phyloP scores from a whole-genome alignment of 106 monocot species.

The Posidonia australis region DNA sequence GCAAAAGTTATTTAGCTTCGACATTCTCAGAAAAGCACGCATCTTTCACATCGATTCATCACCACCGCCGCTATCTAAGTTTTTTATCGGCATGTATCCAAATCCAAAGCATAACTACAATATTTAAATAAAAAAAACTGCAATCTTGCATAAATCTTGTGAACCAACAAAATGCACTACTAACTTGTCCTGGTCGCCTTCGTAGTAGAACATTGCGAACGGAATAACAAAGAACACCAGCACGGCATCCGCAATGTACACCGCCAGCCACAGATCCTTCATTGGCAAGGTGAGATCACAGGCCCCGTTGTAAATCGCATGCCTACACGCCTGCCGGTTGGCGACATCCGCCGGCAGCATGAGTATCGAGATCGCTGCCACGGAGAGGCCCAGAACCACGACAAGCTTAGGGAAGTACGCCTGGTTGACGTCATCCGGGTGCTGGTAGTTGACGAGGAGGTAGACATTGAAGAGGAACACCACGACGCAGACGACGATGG shows the following conservation, averaged over 20 bases:
- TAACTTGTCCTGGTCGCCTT: slow-evolving; percentile 96
- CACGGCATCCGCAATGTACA: slow-evolving; percentile 70
- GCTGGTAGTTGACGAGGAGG: slow-evolving; percentile 87
- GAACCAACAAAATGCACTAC: neutral
- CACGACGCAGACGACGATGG: slow-evolving; percentile 58
- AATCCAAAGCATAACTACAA: neutral
- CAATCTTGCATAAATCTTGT: neutral
- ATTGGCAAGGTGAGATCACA: slow-evolving; percentile 80
- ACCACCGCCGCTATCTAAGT: no score
- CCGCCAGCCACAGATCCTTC: slow-evolving; percentile 85
- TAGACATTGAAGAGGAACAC: slow-evolving; percentile 77
- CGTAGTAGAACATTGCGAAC: slow-evolving; percentile 97
- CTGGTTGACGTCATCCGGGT: slow-evolving; percentile 90
- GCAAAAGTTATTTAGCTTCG: neutral
- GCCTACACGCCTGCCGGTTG: slow-evolving; percentile 68
- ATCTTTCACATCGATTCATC: neutral
- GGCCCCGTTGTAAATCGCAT: slow-evolving; percentile 81
- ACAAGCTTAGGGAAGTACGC: slow-evolving; percentile 93
- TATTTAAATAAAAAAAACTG: neutral
- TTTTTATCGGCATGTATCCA: neutral
- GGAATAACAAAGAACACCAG: slow-evolving; percentile 91
- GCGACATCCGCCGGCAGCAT: slow-evolving; percentile 99
- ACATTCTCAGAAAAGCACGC: neutral
- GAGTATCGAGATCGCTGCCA: slow-evolving; percentile 88
- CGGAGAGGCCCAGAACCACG: slow-evolving; percentile 74